Evolutionary conservation across 2,329 filamentous ascomycete genomes (phyloP).

Genomic region (Pseudonectria buxi): DNA sequence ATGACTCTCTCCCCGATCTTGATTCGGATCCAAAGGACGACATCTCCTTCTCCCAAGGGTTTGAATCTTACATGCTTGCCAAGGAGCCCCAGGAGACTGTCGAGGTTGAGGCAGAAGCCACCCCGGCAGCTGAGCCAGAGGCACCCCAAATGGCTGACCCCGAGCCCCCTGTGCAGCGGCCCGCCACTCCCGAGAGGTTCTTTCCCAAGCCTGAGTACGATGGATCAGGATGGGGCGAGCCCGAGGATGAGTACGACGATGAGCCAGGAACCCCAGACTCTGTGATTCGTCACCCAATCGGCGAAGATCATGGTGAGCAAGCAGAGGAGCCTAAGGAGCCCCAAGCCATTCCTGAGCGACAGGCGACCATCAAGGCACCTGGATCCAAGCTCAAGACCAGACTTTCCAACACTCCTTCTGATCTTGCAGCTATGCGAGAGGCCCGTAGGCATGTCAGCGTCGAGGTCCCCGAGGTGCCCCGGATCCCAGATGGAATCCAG

Average conservation of each 20-base stretch:
- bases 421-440: constrained; percentile 78
- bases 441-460: constrained; percentile 78
- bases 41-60: constrained; percentile 34
- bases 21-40: constrained; percentile 27
- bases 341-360: constrained; percentile 67
- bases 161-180: constrained; percentile 33
- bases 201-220: constrained; percentile 58
- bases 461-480: constrained; percentile 54
- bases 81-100: constrained; percentile 12
- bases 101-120: constrained; percentile 8
- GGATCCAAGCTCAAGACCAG: constrained; percentile 84
- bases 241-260: constrained; percentile 44
- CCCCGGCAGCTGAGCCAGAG: constrained; percentile 8
- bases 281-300: constrained; percentile 72
- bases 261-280: constrained; percentile 77
- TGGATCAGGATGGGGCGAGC: constrained; percentile 54
- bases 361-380: constrained; percentile 83
- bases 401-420: constrained; percentile 78
- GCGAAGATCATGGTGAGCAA: constrained; percentile 28
- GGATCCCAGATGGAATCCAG: constrained; percentile 55
- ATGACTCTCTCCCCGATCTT: constrained; percentile 31
- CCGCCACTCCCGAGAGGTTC: constrained; percentile 42
- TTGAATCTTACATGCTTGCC: constrained; percentile 41
- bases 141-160: constrained; percentile 30
- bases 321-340: constrained; percentile 42